These are phyloP conservation scores for Porpolomopsis calyptriformis DNA, from an alignment of 768 basidiomycete species.

Conservation along the genomic window DNA sequence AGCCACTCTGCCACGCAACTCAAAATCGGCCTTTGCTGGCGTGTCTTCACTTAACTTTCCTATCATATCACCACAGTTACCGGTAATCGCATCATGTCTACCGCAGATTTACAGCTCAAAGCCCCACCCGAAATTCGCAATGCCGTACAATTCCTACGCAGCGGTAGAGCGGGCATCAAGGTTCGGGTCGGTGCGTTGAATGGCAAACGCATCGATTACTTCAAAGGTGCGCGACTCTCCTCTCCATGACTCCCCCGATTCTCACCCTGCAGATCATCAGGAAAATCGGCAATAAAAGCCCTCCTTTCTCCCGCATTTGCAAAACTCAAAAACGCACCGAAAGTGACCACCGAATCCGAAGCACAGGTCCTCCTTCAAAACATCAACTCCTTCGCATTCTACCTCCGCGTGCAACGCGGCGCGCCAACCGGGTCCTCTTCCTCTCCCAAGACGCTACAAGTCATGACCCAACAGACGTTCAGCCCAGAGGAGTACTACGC, in stretches of 20 bases:
- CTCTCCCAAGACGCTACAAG: constrained; percentile 69
- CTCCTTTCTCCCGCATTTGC: constrained; percentile 86
- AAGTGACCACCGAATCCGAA: constrained; percentile 64
- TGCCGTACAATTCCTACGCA: constrained; percentile 80
- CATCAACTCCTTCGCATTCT: constrained; percentile 80
- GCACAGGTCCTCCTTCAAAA: constrained; percentile 57
- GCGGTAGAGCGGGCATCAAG: constrained; percentile 80
- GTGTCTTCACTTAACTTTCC: too few species aligned
- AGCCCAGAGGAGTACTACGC: constrained; percentile 78
- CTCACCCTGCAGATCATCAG: constrained; percentile 27
- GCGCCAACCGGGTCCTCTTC: constrained; percentile 50
- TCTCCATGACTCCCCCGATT: too few species aligned
- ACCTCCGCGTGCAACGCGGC: constrained; percentile 82
- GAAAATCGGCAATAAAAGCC: constrained; percentile 87
- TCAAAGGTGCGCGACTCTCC: constrained; percentile 65
- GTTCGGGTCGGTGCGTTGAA: constrained; percentile 81
- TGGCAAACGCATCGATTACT: constrained; percentile 94
- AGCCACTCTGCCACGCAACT: too few species aligned
- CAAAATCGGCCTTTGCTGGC: too few species aligned
- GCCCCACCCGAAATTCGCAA: constrained; percentile 73
- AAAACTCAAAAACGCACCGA: constrained; percentile 73
- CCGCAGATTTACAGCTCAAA: constrained; percentile 65
- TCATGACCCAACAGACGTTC: constrained; percentile 77
- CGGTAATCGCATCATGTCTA: constrained; percentile 14
- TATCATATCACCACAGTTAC: not conserved